These are phyloP conservation scores for Rostrohypoxylon terebratum DNA, from an alignment of 495 filamentous ascomycete species.

Conservation along the genomic window DNA sequence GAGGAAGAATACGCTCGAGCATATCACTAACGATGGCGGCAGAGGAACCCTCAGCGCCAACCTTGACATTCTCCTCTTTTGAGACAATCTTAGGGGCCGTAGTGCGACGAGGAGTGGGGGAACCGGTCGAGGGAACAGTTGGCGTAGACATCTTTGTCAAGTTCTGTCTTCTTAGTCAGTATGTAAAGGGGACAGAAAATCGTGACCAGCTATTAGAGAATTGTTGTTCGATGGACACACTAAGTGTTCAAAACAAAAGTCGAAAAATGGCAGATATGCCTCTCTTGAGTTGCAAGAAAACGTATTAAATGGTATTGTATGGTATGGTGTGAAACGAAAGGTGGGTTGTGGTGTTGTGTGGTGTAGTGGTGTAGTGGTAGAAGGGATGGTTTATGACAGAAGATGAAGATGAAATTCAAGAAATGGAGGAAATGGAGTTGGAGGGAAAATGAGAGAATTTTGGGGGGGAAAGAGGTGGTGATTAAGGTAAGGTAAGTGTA, in stretches of 20 bases:
- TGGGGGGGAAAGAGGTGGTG: not conserved
- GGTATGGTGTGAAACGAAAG: constrained; percentile 16
- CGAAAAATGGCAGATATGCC: constrained; percentile 48
- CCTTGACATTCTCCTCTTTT: constrained; percentile 60
- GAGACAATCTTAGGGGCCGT: constrained; percentile 50
- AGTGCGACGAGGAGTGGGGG: constrained; percentile 59
- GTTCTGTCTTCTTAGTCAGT: constrained; percentile 28
- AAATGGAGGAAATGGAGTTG: not conserved
- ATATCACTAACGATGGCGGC: constrained; percentile 50
- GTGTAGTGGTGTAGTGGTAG: constrained; percentile 13
- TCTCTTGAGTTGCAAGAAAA: constrained; percentile 33
- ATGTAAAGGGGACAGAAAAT: constrained; percentile 17
- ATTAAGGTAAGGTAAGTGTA: not conserved
- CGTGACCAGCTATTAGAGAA: constrained; percentile 20
- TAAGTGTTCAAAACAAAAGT: constrained; percentile 43
- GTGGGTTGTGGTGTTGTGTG: constrained; percentile 24
- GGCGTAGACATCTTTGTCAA: constrained; percentile 58
- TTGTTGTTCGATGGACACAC: constrained; percentile 33
- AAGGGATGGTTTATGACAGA: constrained; percentile 42
- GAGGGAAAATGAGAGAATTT: not conserved
- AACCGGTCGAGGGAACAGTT: constrained; percentile 59
- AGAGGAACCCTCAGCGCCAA: constrained; percentile 50
- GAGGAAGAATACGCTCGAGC: constrained; percentile 43
- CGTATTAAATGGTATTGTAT: constrained; percentile 44
- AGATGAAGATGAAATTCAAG: constrained; percentile 13